Percentiles rank a stretch among this genome's conserved stretches.
phyloP scores from a whole-genome alignment of 176 grass and related monocot genomes.

The Alloteropsis semialata region DNA sequence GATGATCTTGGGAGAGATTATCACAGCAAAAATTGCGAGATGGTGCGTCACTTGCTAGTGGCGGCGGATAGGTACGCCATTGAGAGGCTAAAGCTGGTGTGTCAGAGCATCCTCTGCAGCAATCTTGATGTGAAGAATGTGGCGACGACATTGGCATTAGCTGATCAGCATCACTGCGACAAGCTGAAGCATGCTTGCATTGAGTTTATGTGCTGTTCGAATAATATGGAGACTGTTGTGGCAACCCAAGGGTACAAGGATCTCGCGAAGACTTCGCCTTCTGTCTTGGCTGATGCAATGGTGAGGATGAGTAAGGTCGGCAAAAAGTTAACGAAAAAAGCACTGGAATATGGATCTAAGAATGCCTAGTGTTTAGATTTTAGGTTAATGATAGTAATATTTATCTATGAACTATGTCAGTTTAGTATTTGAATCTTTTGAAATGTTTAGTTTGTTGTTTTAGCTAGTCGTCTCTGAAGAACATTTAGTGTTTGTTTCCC shows the following conservation, averaged over 20 bases:
- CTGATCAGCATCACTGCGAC: neutral
- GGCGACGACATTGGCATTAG: neutral
- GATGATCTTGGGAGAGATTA: neutral
- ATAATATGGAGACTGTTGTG: neutral
- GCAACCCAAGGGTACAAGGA: neutral
- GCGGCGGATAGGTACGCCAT: neutral
- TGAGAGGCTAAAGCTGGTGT: neutral
- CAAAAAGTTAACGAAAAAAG: neutral
- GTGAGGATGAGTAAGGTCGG: neutral
- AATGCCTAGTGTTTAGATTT: neutral
- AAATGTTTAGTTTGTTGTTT: neutral
- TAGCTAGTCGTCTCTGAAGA: neutral
- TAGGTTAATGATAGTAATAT: neutral
- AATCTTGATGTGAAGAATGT: neutral
- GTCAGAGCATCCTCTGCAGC: neutral
- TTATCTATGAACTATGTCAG: neutral
- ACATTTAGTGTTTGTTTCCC: neutral
- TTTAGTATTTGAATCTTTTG: neutral
- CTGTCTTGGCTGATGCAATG: neutral
- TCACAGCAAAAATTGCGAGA: neutral
- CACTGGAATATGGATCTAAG: neutral
- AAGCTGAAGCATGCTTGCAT: neutral
- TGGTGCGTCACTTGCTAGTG: neutral
- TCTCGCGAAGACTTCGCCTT: neutral
- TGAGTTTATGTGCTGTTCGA: neutral